phyloP scores from a whole-genome alignment of 2,329 filamentous ascomycete species.

The Verticillium tricorpus region DNA sequence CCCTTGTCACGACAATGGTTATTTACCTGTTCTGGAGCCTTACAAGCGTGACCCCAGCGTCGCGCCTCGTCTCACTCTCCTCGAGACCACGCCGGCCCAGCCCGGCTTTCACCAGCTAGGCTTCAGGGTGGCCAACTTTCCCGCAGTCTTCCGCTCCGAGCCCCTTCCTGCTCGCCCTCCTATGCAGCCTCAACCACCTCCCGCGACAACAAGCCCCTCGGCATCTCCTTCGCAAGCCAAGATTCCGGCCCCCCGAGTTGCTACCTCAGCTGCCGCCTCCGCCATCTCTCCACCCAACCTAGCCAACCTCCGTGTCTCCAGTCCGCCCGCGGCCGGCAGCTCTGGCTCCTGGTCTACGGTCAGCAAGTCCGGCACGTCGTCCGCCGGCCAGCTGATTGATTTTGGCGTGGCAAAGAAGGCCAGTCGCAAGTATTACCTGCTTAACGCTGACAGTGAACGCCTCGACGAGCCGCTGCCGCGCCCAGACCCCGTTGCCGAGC shows the following conservation, averaged over 20 bases:
- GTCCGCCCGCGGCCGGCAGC: neutral
- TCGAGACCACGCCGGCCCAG: conserved; percentile 24
- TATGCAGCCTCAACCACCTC: conserved; percentile 1
- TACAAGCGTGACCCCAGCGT: conserved; percentile 21
- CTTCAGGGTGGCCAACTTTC: conserved; percentile 21
- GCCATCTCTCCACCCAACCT: neutral
- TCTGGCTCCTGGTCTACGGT: conserved; percentile 17
- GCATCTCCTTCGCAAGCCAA: neutral
- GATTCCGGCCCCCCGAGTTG: neutral
- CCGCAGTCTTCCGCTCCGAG: conserved; percentile 25
- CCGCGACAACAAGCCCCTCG: neutral
- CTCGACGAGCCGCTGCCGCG: conserved; percentile 22
- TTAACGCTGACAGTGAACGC: conserved; percentile 25
- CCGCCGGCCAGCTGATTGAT: conserved; percentile 17
- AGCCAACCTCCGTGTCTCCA: neutral
- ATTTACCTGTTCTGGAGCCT: conserved; percentile 25
- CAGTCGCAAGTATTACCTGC: conserved; percentile 17
- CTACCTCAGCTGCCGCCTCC: neutral
- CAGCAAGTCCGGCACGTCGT: conserved; percentile 6
- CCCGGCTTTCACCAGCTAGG: conserved; percentile 23
- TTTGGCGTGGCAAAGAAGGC: conserved; percentile 19
- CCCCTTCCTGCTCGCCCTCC: conserved; percentile 11
- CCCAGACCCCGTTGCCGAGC: conserved; percentile 13
- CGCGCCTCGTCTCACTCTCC: conserved; percentile 22
- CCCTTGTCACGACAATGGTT: conserved; percentile 28